Percentiles rank a stretch among this genome's conserved stretches.
Evolutionary conservation across 179 eudicot genomes (phyloP).

Genomic region (Beta corolliflora): DNA sequence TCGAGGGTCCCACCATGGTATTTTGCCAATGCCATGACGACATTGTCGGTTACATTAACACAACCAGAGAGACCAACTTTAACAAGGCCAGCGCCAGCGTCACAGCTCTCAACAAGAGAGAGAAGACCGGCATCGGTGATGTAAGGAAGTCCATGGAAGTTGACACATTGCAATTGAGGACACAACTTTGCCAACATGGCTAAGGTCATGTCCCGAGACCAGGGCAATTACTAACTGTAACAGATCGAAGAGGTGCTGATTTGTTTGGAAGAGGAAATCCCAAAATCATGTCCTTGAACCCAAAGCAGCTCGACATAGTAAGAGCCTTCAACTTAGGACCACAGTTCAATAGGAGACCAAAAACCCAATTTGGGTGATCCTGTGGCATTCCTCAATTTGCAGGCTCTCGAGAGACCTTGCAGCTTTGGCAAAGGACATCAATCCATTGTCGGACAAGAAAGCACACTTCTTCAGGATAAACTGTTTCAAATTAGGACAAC

Average conservation of each 20-base stretch:
- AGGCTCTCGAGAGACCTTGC: conserved; percentile 63
- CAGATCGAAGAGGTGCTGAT: conserved; percentile 51
- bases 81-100: conserved; percentile 57
- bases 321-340: conserved; percentile 62
- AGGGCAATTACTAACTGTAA: conserved; percentile 63
- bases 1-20: conserved; percentile 71
- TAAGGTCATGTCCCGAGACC: conserved; percentile 62
- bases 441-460: conserved; percentile 68
- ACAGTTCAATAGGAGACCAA: conserved; percentile 59
- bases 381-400: conserved; percentile 77
- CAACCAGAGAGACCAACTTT: conserved; percentile 59
- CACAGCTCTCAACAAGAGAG: conserved; percentile 51
- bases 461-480: conserved; percentile 54
- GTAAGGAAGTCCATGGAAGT: conserved; percentile 56
- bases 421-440: conserved; percentile 62
- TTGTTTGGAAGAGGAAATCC: conserved; percentile 39
- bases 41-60: conserved; percentile 54
- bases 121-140: conserved; percentile 59
- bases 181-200: conserved; percentile 61
- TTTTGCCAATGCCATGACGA: conserved; percentile 47
- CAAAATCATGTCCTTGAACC: conserved; percentile 53
- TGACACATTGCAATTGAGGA: conserved; percentile 53
- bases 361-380: conserved; percentile 79
- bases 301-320: conserved; percentile 56
- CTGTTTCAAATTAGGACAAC: conserved; percentile 61